Percentiles rank a stretch among this genome's conserved stretches.
Conservation (phyloP, 257 asterid species). For the Paulownia fortunei region DNA sequence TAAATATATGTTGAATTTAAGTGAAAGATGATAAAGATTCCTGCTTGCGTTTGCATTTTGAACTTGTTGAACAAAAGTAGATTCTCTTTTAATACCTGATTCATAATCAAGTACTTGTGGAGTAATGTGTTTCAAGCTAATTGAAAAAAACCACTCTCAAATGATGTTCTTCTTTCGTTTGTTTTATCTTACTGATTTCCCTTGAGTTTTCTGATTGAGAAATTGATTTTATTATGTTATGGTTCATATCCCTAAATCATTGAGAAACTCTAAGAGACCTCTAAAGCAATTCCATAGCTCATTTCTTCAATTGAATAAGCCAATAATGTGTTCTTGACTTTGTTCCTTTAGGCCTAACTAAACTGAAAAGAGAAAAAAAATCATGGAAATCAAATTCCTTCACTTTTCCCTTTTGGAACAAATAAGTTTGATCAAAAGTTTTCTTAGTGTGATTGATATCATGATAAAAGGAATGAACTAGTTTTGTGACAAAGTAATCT, state of each 20-base stretch:
- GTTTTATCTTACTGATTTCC: not conserved
- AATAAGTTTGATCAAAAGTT: not conserved
- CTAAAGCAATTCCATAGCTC: no score
- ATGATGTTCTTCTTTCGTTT: not conserved
- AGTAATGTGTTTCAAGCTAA: not conserved
- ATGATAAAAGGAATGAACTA: no score
- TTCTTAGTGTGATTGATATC: no score
- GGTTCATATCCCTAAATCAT: not conserved
- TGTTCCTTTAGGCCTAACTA: no score
- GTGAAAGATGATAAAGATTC: not conserved
- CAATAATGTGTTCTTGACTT: no score
- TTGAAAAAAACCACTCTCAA: not conserved
- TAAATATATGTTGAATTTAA: not conserved
- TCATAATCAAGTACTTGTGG: not conserved
- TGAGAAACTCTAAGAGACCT: no score
- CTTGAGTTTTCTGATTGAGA: not conserved
- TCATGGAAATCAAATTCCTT: not conserved
- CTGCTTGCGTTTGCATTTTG: no score
- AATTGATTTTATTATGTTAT: not conserved
- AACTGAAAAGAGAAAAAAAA: not conserved
- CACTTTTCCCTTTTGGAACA: not conserved
- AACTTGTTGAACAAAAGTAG: not conserved
- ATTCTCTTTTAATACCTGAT: not conserved
- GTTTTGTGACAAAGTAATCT: no score
- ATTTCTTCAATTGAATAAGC: no score